Evolutionary conservation across 2,329 filamentous ascomycete genomes (phyloP).

Genomic region (Fusarium sp.): DNA sequence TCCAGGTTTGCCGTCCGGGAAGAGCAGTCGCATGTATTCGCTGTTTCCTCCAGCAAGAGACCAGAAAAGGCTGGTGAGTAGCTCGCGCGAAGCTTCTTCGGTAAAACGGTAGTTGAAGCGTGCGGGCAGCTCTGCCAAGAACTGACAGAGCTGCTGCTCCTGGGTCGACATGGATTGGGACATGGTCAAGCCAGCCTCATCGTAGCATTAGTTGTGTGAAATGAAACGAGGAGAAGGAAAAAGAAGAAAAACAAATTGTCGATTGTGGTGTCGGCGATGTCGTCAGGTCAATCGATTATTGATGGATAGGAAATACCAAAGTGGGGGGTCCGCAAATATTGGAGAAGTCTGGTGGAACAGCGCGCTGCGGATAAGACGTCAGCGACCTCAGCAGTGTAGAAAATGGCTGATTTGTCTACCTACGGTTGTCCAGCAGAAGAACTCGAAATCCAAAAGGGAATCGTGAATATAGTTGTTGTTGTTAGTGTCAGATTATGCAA

Average conservation of each 20-base stretch:
- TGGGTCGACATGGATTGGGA: conserved; percentile 70
- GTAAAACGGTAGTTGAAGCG: conserved; percentile 82
- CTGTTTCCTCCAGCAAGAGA: conserved; percentile 82
- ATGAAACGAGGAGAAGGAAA: conserved; percentile 12
- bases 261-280: conserved; percentile 44
- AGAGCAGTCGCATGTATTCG: conserved; percentile 83
- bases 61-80: conserved; percentile 86
- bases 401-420: conserved; percentile 7
- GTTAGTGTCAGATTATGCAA: conserved; percentile 7
- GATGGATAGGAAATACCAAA: conserved; percentile 26
- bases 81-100: conserved; percentile 75
- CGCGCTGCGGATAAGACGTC: conserved; percentile 35
- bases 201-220: conserved; percentile 29
- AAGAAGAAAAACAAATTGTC: conserved; percentile 14
- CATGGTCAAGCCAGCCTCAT: conserved; percentile 59
- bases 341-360: conserved; percentile 43
- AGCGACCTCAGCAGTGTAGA: conserved; percentile 26
- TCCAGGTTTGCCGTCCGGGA: conserved; percentile 78
- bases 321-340: conserved; percentile 39
- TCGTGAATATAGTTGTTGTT: conserved; percentile 4
- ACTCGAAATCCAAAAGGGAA: not conserved
- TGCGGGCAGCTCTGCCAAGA: conserved; percentile 82
- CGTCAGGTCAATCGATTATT: conserved; percentile 38
- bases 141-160: conserved; percentile 86
- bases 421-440: not conserved